Conservation (phyloP, 2,329 filamentous ascomycete species). For the Epichloe gansuensis region DNA sequence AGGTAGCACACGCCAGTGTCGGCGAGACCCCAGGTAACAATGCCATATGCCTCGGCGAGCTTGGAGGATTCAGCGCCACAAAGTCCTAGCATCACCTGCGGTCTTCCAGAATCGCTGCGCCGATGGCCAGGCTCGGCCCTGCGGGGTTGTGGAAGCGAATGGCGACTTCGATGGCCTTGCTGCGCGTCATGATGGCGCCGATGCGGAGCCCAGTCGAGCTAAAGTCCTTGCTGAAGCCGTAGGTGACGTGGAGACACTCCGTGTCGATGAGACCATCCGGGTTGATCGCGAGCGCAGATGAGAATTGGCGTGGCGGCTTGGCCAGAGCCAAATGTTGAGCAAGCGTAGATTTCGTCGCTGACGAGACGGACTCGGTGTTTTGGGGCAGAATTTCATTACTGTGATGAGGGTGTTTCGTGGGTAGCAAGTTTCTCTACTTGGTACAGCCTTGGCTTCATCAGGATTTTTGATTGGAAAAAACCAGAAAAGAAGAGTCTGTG, state of each 20-base stretch:
- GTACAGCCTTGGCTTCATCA: not conserved
- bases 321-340: slow-evolving; percentile 32
- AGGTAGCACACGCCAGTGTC: slow-evolving; percentile 31
- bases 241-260: slow-evolving; percentile 36
- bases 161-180: slow-evolving; percentile 18
- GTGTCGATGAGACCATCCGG: slow-evolving; percentile 30
- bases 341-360: slow-evolving; percentile 46
- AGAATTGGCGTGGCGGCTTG: slow-evolving; percentile 28
- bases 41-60: slow-evolving; percentile 28
- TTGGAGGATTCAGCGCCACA: slow-evolving; percentile 25
- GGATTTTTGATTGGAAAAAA: not conserved
- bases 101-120: slow-evolving; percentile 19
- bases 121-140: slow-evolving; percentile 7
- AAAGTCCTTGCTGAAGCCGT: slow-evolving; percentile 37
- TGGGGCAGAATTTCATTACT: slow-evolving; percentile 36
- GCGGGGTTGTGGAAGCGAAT: slow-evolving; percentile 36
- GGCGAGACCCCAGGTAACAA: slow-evolving; percentile 24
- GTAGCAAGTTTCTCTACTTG: slow-evolving; percentile 27
- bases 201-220: slow-evolving; percentile 39
- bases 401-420: slow-evolving; percentile 27
- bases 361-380: slow-evolving; percentile 39
- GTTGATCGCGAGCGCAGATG: slow-evolving; percentile 35
- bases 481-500: not conserved
- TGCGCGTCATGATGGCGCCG: slow-evolving; percentile 33
- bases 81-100: slow-evolving; percentile 32